phyloP scores from a whole-genome alignment of 441 rosid species.

The Bocquillonia castaneifolia region DNA sequence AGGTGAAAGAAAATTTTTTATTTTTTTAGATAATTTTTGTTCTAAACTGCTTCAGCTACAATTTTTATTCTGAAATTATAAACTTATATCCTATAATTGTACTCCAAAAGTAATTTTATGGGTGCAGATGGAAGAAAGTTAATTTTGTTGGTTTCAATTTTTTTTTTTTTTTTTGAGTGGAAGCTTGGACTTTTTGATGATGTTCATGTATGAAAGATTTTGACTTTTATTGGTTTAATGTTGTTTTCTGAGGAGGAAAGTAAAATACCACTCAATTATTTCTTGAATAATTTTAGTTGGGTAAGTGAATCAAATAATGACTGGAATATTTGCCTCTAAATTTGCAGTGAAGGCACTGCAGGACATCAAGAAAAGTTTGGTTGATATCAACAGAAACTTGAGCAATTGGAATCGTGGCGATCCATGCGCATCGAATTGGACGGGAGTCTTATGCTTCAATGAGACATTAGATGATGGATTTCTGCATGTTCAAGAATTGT shows the following conservation, averaged over 20 bases:
- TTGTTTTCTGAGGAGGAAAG: not conserved
- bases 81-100: too few relatives aligned
- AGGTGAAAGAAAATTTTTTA: not conserved
- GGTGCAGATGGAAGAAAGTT: too few relatives aligned
- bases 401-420: conserved; percentile 78
- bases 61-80: too few relatives aligned
- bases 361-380: conserved; percentile 45
- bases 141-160: too few relatives aligned
- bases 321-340: conserved; percentile 6
- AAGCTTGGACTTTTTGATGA: not conserved
- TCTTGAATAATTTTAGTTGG: not conserved
- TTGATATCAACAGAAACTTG: conserved; percentile 55
- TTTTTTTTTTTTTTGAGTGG: not conserved
- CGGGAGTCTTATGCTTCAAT: conserved; percentile 75
- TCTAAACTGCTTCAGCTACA: too few relatives aligned
- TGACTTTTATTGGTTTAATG: not conserved
- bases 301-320: not conserved
- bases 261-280: not conserved
- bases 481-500: conserved; percentile 79
- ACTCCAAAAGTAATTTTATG: too few relatives aligned
- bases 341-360: conserved; percentile 64
- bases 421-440: conserved; percentile 84
- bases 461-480: conserved; percentile 52
- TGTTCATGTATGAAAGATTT: not conserved
- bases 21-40: too few relatives aligned